These are phyloP conservation scores for Tetratostichococcus sp. DNA, from an alignment of 139 green algal genomes.

Conservation along the genomic window DNA sequence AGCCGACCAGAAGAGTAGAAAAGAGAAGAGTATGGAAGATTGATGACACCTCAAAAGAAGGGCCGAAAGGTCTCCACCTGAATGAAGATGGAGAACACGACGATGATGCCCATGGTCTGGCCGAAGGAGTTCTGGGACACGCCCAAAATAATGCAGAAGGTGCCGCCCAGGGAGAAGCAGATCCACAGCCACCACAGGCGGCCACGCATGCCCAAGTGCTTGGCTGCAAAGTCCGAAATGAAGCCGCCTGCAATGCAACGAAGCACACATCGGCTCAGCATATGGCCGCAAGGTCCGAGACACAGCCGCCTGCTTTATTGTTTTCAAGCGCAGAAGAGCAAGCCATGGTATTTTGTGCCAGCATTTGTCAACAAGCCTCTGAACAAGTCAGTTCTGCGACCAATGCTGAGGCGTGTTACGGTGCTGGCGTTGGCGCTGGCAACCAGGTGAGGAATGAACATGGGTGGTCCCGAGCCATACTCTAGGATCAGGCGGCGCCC, in stretches of 20 bases:
- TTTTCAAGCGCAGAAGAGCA: no score
- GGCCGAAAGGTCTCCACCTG: conserved; percentile 29
- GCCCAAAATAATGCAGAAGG: conserved; percentile 78
- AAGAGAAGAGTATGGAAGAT: not conserved
- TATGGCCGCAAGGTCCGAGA: no score
- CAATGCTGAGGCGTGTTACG: no score
- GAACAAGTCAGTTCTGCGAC: no score
- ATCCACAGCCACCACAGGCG: conserved; percentile 69
- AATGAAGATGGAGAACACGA: conserved; percentile 82
- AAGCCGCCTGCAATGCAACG: conserved; percentile 44
- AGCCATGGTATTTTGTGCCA: no score
- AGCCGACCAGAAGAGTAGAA: no score
- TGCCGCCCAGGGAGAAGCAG: conserved; percentile 66
- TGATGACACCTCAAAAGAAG: not conserved
- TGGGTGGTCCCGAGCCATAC: no score
- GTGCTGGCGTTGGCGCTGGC: no score
- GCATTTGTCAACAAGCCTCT: no score
- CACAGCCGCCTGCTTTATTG: no score
- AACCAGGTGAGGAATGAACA: no score
- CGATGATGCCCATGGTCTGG: conserved; percentile 73
- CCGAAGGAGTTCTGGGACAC: conserved; percentile 47
- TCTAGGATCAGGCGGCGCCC: no score
- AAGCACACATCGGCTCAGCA: not conserved
- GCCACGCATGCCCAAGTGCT: conserved; percentile 64
- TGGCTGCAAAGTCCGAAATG: conserved; percentile 42